A percentile compares a stretch with the other conserved stretches of the same genome.
phyloP scores from a whole-genome alignment of 2,329 filamentous ascomycete species.

The Nannizziopsis barbatae region DNA sequence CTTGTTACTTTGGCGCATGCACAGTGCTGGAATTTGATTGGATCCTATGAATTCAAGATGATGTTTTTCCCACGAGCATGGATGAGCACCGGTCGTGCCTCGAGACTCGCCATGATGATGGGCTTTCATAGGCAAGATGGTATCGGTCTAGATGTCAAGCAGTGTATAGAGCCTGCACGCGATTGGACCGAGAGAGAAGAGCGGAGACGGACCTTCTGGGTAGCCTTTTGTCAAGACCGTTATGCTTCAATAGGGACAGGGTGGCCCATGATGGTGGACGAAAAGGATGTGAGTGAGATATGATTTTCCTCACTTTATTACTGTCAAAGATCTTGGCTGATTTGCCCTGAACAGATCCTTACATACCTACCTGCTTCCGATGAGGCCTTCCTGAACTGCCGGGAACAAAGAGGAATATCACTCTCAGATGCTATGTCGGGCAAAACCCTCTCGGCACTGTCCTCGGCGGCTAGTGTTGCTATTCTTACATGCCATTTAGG shows the following conservation, averaged over 20 bases:
- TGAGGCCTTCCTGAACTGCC: conserved; percentile 71
- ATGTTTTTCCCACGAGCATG: conserved; percentile 96
- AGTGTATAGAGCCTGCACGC: conserved; percentile 70
- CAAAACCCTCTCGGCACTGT: conserved; percentile 60
- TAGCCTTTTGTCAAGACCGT: conserved; percentile 78
- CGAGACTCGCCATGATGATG: conserved; percentile 83
- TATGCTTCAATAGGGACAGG: conserved; percentile 94
- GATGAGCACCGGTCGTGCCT: conserved; percentile 75
- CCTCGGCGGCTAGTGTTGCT: conserved; percentile 67
- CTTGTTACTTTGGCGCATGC: conserved; percentile 78
- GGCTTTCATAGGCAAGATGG: conserved; percentile 81
- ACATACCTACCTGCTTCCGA: conserved; percentile 77
- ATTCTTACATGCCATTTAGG: conserved; percentile 85
- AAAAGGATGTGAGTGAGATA: conserved; percentile 54
- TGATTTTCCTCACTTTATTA: not conserved
- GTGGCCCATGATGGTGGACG: conserved; percentile 91
- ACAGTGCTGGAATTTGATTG: conserved; percentile 70
- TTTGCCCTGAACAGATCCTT: conserved; percentile 45
- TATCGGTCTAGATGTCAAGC: conserved; percentile 74
- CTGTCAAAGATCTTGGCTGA: not conserved
- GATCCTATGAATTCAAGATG: conserved; percentile 86
- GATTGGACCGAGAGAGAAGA: conserved; percentile 96
- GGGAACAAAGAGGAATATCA: conserved; percentile 58
- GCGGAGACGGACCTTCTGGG: conserved; percentile 85
- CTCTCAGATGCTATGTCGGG: conserved; percentile 48